Percentiles rank a stretch among this genome's conserved stretches.
Evolutionary conservation across 2,329 filamentous ascomycete species (phyloP).

Genomic region (Neonectria sp.): DNA sequence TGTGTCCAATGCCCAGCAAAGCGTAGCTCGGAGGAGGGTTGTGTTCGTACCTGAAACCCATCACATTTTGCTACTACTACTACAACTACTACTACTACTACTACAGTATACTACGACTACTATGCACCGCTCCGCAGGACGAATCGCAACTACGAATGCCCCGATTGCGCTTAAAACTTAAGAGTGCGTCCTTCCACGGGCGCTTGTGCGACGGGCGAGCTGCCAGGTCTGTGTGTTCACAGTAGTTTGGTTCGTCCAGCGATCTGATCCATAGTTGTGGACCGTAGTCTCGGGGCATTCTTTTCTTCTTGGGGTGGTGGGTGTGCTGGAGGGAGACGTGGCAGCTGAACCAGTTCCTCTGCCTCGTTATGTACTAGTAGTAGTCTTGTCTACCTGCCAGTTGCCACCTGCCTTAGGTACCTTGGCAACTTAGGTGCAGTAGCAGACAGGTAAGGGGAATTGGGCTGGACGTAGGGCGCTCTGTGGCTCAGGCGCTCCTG

Average conservation of each 20-base stretch:
- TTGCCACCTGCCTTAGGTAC: no score
- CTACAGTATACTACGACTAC: no score
- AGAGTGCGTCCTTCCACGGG: neutral
- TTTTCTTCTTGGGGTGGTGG: neutral
- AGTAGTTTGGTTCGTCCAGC: conserved; percentile 28
- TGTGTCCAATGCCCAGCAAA: neutral
- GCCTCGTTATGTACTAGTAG: conserved; percentile 2
- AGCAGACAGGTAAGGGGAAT: neutral
- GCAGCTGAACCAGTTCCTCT: conserved; percentile 37
- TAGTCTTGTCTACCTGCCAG: no score
- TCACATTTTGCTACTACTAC: neutral
- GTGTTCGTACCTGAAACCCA: conserved; percentile 7
- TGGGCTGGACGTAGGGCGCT: neutral
- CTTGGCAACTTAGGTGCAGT: conserved; percentile 13
- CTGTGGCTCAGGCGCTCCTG: conserved; percentile 18
- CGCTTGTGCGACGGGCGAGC: conserved; percentile 6
- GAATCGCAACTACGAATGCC: neutral
- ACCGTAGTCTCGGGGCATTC: conserved; percentile 15
- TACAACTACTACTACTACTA: no score
- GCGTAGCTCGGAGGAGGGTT: neutral
- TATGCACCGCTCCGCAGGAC: neutral
- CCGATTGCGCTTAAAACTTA: conserved; percentile 4
- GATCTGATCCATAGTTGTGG: conserved; percentile 18
- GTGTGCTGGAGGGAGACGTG: neutral
- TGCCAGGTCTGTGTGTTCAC: conserved; percentile 36